Evolutionary conservation across 495 filamentous ascomycete species (phyloP).

Genomic region (Lophiostoma macrostomum): DNA sequence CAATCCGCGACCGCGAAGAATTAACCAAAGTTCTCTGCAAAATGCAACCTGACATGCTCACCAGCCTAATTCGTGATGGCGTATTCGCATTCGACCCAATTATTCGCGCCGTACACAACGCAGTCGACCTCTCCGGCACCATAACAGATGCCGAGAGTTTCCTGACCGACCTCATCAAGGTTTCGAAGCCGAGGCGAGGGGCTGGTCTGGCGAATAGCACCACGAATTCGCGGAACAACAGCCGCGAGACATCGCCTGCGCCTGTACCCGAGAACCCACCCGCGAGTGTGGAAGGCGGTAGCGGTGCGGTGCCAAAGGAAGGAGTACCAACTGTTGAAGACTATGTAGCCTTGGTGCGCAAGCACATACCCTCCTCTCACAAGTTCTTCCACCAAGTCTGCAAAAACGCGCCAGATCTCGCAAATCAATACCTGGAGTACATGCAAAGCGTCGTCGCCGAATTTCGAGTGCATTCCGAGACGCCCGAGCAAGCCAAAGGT

Average conservation of each 20-base stretch:
- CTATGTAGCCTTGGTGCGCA: slow-evolving; percentile 54
- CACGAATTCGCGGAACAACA: background rate
- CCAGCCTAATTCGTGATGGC: slow-evolving; percentile 53
- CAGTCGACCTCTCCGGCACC: slow-evolving; percentile 60
- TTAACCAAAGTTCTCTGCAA: slow-evolving; percentile 57
- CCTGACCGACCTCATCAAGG: slow-evolving; percentile 57
- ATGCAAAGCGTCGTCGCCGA: slow-evolving; percentile 41
- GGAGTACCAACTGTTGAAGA: slow-evolving; percentile 57
- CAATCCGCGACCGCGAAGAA: slow-evolving; percentile 60
- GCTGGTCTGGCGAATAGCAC: slow-evolving; percentile 17
- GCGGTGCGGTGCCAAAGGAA: too few species aligned
- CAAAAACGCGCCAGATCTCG: slow-evolving; percentile 58
- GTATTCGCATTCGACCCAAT: slow-evolving; percentile 63
- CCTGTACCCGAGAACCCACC: slow-evolving; percentile 37
- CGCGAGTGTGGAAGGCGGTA: too few species aligned
- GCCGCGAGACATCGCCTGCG: slow-evolving; percentile 6
- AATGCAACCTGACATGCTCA: slow-evolving; percentile 58
- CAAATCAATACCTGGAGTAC: slow-evolving; percentile 50
- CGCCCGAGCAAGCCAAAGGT: background rate
- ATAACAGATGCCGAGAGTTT: slow-evolving; percentile 57
- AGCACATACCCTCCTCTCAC: slow-evolving; percentile 54
- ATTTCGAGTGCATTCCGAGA: slow-evolving; percentile 37
- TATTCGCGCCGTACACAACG: slow-evolving; percentile 60
- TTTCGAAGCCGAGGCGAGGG: slow-evolving; percentile 37
- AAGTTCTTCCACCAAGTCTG: slow-evolving; percentile 61